phyloP scores from a whole-genome alignment of 345 rosid genomes.

The Rhodamnia rubescens region DNA sequence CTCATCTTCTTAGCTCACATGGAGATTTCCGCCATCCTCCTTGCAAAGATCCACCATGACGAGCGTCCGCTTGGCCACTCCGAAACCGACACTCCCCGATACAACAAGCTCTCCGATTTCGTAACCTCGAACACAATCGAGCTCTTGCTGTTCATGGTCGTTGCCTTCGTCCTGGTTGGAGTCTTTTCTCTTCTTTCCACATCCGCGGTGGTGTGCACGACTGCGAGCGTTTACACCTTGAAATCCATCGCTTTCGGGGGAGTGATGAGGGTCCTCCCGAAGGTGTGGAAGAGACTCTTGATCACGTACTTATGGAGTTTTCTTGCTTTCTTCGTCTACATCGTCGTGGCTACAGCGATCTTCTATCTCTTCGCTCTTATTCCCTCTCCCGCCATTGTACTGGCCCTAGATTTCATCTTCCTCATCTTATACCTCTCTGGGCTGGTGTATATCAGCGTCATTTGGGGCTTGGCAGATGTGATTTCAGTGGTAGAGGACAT shows the following conservation, averaged over 20 bases:
- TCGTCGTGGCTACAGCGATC: background rate
- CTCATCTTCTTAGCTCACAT: constrained; percentile 31
- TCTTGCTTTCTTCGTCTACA: constrained; percentile 7
- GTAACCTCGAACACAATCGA: constrained; percentile 13
- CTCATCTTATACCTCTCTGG: constrained; percentile 8
- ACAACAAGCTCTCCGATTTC: background rate
- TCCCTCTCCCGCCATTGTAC: background rate
- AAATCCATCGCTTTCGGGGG: constrained; percentile 18
- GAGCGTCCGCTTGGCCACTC: constrained; percentile 5
- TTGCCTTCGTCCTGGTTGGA: constrained; percentile 20
- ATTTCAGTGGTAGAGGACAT: constrained; percentile 40
- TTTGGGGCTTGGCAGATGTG: constrained; percentile 37
- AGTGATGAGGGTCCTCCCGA: constrained; percentile 31
- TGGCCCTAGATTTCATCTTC: background rate
- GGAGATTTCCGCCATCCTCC: constrained; percentile 18
- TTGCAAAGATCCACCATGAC: constrained; percentile 3
- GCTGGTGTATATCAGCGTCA: constrained; percentile 20
- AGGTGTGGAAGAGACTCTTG: constrained; percentile 42
- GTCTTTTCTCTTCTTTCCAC: constrained; percentile 45
- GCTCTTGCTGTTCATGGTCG: constrained; percentile 21
- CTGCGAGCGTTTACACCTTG: constrained; percentile 28
- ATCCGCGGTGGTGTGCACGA: constrained; percentile 30
- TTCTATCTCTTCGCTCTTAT: background rate
- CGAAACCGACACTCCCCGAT: background rate
- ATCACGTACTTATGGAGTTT: constrained; percentile 27